Evolutionary conservation across 1,139 yeast genomes (phyloP).

Genomic region (Saccharomycopsis crataegensis): DNA sequence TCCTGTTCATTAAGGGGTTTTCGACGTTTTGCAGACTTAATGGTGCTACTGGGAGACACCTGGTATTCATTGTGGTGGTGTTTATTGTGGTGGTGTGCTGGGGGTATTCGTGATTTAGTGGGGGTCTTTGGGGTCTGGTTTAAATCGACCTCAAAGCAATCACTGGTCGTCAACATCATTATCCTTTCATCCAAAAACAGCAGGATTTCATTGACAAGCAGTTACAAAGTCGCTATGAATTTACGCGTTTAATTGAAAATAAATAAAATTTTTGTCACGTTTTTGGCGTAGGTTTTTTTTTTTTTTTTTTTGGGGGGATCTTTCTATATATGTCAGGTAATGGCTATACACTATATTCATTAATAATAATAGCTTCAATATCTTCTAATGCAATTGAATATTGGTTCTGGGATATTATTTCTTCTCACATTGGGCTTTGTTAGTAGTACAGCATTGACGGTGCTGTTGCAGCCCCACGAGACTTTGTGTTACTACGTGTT

Average conservation of each 20-base stretch:
- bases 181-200: too few species aligned
- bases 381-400: neutral
- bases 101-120: neutral
- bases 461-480: constrained; percentile 72
- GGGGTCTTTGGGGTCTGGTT: neutral
- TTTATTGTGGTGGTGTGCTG: neutral
- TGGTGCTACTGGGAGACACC: constrained; percentile 1
- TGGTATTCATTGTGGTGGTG: neutral
- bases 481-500: constrained; percentile 71
- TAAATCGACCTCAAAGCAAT: too few species aligned
- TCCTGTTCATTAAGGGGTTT: neutral
- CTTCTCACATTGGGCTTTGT: neutral
- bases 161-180: too few species aligned
- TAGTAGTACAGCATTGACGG: constrained; percentile 53
- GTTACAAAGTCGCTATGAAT: too few species aligned
- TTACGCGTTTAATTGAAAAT: too few species aligned
- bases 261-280: too few species aligned
- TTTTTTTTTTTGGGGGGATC: neutral
- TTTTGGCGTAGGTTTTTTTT: neutral
- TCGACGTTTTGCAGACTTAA: constrained; percentile 2
- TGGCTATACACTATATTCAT: too few species aligned
- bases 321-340: too few species aligned
- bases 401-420: neutral
- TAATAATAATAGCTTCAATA: too few species aligned
- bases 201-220: too few species aligned